Base-by-base conservation (phyloP, 805 yeast species). In the Kluyveromyces lactis region DNA sequence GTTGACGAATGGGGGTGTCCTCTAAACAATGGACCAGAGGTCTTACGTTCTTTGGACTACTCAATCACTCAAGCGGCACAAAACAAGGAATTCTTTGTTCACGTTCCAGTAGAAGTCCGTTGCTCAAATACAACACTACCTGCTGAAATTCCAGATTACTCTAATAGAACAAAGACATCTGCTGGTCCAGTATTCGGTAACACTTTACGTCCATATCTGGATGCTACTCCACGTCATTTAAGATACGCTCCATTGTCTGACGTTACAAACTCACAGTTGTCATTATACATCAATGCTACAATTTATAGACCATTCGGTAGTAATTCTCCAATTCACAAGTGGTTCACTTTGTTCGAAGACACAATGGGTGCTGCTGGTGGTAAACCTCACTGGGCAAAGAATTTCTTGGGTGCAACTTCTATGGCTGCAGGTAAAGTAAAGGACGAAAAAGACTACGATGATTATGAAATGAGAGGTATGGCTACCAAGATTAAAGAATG, bases 1-100 rank as follows among this genome's bases (percentile, higher is more conserved):
- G 97, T 90, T 37, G 79, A 89, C 56, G 98, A 90, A 64, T 90
- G 97, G 97, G 87, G 92, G n/a, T 76, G 94, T 36, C 97, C 97
- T 16, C 65, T 90, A 54, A 71, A 64, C 18, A 73, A 77, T 46
- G 97, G 97, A 4, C 80, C 80, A 6, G 81, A 77, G 38, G 79
- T 82, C 15, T 69, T 89, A 46, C 63, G 68, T 38, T 68, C 79
- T n/a, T 67, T 90, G 43, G 73, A 77, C 42, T 71, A 71, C 24
- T 75, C 77, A 2, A 81, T 84, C 38, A 58, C 69, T 23, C 66
- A 64, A 17, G 95, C 92, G 24, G 76, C 79, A 24, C 51, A 57
- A 10, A 59, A 62, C 11, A 76, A 77, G 43, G 79, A 79, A 27
- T 90, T 72, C 61, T 90, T 71, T 53, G 95, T 89, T 9, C 97